These are phyloP conservation scores for Yamadazyma epiphylla DNA, from an alignment of 1,139 yeast species.

Conservation along the genomic window DNA sequence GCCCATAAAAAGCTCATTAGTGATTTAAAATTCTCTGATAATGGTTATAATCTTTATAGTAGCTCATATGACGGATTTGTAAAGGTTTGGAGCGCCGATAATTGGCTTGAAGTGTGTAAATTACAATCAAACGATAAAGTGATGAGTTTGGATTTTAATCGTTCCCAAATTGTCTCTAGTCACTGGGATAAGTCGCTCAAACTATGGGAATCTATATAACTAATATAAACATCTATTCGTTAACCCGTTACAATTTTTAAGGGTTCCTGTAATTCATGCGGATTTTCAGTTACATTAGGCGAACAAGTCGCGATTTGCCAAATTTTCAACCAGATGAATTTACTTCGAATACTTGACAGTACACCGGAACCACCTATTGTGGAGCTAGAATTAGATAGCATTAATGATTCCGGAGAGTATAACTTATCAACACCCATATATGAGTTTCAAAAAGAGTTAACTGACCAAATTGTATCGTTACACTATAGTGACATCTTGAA, in stretches of 20 bases:
- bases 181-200: conserved; percentile 86
- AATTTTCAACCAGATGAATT: no score
- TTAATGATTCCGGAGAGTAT: conserved; percentile 62
- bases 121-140: conserved; percentile 66
- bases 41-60: conserved; percentile 54
- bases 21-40: conserved; percentile 48
- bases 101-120: conserved; percentile 58
- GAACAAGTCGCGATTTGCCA: no score
- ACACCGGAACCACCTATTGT: conserved; percentile 82
- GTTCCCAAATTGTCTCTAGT: conserved; percentile 50
- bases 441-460: conserved; percentile 82
- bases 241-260: no score
- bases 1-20: conserved; percentile 78
- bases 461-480: conserved; percentile 88
- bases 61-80: conserved; percentile 69
- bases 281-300: no score
- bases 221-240: no score
- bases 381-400: conserved; percentile 40
- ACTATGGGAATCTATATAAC: no score
- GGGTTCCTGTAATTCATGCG: no score
- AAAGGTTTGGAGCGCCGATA: conserved; percentile 66
- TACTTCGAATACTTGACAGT: conserved; percentile 71
- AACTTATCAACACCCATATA: conserved; percentile 83
- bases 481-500: conserved; percentile 89
- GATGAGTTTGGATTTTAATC: conserved; percentile 61